Base-by-base conservation (phyloP, 345 rosid species). In the Aquilaria malaccensis region DNA sequence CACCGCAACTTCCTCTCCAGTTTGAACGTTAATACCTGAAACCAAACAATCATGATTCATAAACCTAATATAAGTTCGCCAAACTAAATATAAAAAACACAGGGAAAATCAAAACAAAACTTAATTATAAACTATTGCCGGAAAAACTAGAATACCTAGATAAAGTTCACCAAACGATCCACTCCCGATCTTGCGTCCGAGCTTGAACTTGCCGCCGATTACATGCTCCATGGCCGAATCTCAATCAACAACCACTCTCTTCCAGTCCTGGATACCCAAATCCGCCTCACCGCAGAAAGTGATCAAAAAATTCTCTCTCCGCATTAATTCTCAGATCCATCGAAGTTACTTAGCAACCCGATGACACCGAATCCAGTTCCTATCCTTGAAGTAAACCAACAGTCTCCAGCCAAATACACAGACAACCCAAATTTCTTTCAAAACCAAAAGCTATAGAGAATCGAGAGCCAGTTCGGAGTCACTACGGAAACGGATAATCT, bases 101-200 rank as follows among this genome's bases (percentile, higher is more conserved):
- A 12, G 7, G 7, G 12, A 10, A 43, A 10, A 9, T 13, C 10
- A 22, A 48, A 30, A 64, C 47, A n/a, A 65, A 11, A 1, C 2
- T 2, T 0, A 0, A 12, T n/a, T 5, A 64, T 53, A 32, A 12
- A 49, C 43, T 37, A 37, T 9, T 37, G 33, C 52, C 33, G n/a
- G 30, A 66, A 37, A 37, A 22, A 50, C 3, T 33, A 53, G 11
- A 48, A 59, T 77, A 93, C 98, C 97, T 66, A 89, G 69, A 77
- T 79, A 89, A 10, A 93, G 83, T 67, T 92, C 97, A 49, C 98
- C 98, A 58, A 92, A 89, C 4, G 95, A 89, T 74, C 98, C 98
- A 72, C 97, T 89, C 56, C 97, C 98, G 72, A 92, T 91, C 89
- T 92, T 92, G 57, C 97, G 77, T 48, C 98, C 98, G 12, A 92